A percentile compares a stretch with the other conserved stretches of the same genome.
These are phyloP conservation scores for Musa acuminata DNA, from an alignment of 176 grass and related monocot species.

Conservation along the genomic window DNA sequence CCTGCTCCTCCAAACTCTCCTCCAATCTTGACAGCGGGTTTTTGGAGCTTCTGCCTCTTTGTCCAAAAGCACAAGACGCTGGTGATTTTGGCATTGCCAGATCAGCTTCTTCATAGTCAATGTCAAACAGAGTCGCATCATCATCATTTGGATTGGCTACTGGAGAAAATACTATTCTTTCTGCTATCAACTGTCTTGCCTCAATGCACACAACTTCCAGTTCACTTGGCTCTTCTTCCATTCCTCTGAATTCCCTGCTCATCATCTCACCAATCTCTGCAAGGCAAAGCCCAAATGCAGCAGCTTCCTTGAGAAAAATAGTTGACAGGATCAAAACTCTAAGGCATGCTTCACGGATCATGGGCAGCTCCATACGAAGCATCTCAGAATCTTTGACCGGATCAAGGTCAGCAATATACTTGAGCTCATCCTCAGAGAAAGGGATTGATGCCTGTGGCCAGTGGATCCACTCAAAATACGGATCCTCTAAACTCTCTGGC, in stretches of 20 bases:
- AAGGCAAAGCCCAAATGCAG: slow-evolving; percentile 64
- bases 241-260: slow-evolving; percentile 62
- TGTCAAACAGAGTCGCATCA: slow-evolving; percentile 53
- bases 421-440: slow-evolving; percentile 75
- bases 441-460: slow-evolving; percentile 80
- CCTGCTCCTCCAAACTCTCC: slow-evolving; percentile 42
- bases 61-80: slow-evolving; percentile 28
- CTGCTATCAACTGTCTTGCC: slow-evolving; percentile 48
- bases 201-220: slow-evolving; percentile 74
- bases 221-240: slow-evolving; percentile 75
- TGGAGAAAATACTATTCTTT: slow-evolving; percentile 38
- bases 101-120: slow-evolving; percentile 55
- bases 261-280: slow-evolving; percentile 90
- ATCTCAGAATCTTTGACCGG: slow-evolving; percentile 74
- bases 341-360: slow-evolving; percentile 86
- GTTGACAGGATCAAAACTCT: slow-evolving; percentile 71
- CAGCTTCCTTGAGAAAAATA: slow-evolving; percentile 85
- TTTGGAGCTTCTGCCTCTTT: slow-evolving; percentile 28
- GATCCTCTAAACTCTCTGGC: slow-evolving; percentile 86
- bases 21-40: slow-evolving; percentile 52
- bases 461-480: slow-evolving; percentile 98
- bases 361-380: slow-evolving; percentile 64
- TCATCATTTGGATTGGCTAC: slow-evolving; percentile 43
- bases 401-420: slow-evolving; percentile 71
- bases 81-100: slow-evolving; percentile 26